These are phyloP conservation scores for Circinella minor DNA, from an alignment of 371 early-diverging fungal genomes.

Conservation along the genomic window DNA sequence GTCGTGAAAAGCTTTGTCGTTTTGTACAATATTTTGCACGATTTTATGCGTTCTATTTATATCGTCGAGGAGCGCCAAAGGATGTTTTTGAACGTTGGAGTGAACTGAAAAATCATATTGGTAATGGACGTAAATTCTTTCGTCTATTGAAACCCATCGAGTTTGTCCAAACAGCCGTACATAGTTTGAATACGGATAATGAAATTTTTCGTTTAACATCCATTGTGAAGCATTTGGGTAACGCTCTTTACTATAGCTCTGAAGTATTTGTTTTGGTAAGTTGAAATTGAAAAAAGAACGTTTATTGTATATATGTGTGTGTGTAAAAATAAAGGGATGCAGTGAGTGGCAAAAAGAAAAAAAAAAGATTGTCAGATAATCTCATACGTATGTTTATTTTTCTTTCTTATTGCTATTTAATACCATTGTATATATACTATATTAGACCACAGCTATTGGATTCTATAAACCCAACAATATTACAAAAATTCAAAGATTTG, in stretches of 20 bases:
- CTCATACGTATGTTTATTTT: no score
- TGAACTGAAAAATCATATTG: constrained; percentile 59
- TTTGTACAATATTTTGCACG: constrained; percentile 79
- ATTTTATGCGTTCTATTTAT: constrained; percentile 61
- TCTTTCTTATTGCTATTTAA: neutral
- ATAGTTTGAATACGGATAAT: constrained; percentile 48
- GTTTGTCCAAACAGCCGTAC: constrained; percentile 56
- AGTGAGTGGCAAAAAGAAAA: no score
- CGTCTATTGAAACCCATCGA: constrained; percentile 62
- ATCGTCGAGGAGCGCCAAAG: constrained; percentile 52
- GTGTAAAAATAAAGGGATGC: neutral
- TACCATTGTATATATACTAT: neutral
- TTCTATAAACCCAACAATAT: constrained; percentile 60
- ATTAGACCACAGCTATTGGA: constrained; percentile 49
- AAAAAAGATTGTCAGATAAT: no score
- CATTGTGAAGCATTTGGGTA: constrained; percentile 54
- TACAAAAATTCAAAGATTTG: constrained; percentile 51
- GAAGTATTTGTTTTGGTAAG: constrained; percentile 66
- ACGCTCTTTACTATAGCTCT: constrained; percentile 57
- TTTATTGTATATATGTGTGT: neutral
- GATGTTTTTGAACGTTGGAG: constrained; percentile 53
- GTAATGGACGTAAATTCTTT: constrained; percentile 65
- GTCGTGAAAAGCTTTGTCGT: constrained; percentile 81
- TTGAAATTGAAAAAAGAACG: constrained; percentile 3
- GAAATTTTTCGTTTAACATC: constrained; percentile 47